Percentiles rank a stretch among this genome's conserved stretches.
Conservation (phyloP, 2,329 filamentous ascomycete species). For the Fusarium phyllophilum region DNA sequence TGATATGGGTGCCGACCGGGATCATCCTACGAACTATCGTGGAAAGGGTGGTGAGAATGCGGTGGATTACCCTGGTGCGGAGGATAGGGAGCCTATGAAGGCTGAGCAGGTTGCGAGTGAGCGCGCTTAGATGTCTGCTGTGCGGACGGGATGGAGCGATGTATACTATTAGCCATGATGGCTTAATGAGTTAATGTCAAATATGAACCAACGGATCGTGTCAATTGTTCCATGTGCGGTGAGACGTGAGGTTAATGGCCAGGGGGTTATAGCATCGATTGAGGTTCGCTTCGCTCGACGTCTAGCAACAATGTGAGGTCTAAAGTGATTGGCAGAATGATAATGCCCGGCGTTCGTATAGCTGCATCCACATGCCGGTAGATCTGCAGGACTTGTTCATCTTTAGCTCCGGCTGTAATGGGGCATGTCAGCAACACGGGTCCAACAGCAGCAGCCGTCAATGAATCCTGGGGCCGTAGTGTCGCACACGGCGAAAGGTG, state of each 20-base stretch:
- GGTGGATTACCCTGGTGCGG: constrained; percentile 33
- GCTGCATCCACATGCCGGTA: background rate
- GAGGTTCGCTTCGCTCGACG: fast-evolving
- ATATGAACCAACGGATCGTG: background rate
- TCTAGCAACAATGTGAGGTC: background rate
- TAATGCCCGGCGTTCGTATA: background rate
- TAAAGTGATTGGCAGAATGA: no score
- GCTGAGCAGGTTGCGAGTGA: constrained; percentile 41
- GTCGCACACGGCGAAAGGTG: background rate
- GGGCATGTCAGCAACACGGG: background rate
- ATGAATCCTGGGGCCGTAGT: background rate
- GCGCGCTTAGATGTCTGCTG: constrained; percentile 18
- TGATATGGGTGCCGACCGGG: constrained; percentile 46
- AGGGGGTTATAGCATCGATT: background rate
- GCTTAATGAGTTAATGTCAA: constrained; percentile 31
- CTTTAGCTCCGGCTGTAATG: background rate
- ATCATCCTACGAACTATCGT: constrained; percentile 37
- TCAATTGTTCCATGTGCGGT: background rate
- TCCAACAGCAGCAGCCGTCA: background rate
- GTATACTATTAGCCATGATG: constrained; percentile 18
- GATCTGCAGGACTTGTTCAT: background rate
- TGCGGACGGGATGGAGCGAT: background rate
- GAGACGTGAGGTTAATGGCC: background rate
- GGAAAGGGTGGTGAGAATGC: constrained; percentile 28
- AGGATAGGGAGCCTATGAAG: constrained; percentile 33